Base-by-base conservation (phyloP, 225 moss, liverwort and hornwort genomes). In the Climacium dendroides region DNA sequence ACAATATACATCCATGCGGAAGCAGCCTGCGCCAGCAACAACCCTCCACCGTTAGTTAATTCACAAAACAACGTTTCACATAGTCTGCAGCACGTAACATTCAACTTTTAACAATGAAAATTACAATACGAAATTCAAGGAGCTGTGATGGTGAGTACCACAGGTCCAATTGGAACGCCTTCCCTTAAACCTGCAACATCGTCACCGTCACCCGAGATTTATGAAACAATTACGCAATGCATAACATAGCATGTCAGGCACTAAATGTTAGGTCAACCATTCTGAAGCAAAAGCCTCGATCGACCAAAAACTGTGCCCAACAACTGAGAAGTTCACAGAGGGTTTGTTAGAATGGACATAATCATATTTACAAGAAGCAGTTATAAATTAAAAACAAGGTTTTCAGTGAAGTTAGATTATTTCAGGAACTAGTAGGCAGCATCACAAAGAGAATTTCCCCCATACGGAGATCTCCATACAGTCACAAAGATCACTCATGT, bases 1-100 rank as follows among this genome's bases (percentile, higher is more conserved):
- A 90, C 90, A 80, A 90, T 84, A 74, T 72, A 39, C 76, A 91
- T 83, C 93, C 92, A 89, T 29, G 23, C 8, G 19, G 90, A 91
- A 64, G 70, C 93, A 61, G 90, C 91, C 90, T 93, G 87, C 76
- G 79, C n/a, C 69, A 87, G 50, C 74, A 87, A 85, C 64, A 59
- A 58, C 62, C 25, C 62, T 82, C 45, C 34, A 4, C 39, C 64
- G 19, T 39, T 39, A 61, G 19, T 64, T 66, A 47, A 81, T 30
- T 26, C 24, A n/a, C 24, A 52, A 59, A 60, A 80, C 5, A 61
- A 37, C 19, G 43, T 34, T 81, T 52, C 25, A 55, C 58, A 73
- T 54, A 65, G 64, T 70, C 32, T 74, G 20, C 32, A 50, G 17
- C 64, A 81, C 45, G 59, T 29, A 55, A 69, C 61, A 45, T 83